Conservation (phyloP, 1,139 yeast genomes). For the Candida tetrigidarum region DNA sequence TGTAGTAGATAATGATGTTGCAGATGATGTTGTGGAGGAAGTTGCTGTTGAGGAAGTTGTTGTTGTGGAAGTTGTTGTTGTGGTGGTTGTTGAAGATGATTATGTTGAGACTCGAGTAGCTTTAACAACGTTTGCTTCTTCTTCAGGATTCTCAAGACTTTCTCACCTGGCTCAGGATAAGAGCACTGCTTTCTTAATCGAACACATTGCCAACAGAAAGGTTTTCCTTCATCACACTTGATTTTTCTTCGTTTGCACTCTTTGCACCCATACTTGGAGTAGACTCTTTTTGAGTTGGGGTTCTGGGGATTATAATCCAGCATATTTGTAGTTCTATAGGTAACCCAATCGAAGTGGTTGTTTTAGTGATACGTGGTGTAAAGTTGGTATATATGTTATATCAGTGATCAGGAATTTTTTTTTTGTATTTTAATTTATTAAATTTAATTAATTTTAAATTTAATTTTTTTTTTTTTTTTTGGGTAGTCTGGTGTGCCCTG, state of each 20-base stretch:
- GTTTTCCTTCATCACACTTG: slow-evolving; percentile 64
- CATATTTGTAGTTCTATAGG: background rate
- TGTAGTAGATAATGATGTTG: slow-evolving; percentile 9
- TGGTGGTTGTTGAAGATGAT: background rate
- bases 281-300: slow-evolving; percentile 20
- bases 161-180: slow-evolving; percentile 41
- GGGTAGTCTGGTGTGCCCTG: too few relatives aligned
- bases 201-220: slow-evolving; percentile 53
- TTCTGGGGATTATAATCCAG: slow-evolving; percentile 3
- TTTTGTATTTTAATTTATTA: too few relatives aligned
- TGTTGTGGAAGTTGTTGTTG: slow-evolving; percentile 5
- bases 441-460: too few relatives aligned
- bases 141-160: slow-evolving; percentile 30
- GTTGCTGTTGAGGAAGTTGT: slow-evolving; percentile 8
- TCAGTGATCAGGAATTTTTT: too few relatives aligned
- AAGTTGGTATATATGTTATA: too few relatives aligned
- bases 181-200: slow-evolving; percentile 37
- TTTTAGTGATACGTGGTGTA: background rate
- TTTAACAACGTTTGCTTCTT: slow-evolving; percentile 18
- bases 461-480: too few relatives aligned
- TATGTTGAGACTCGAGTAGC: slow-evolving; percentile 6
- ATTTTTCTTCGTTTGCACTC: slow-evolving; percentile 47
- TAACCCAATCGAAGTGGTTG: background rate
- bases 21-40: slow-evolving; percentile 3
- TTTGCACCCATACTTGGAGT: slow-evolving; percentile 43